Base-by-base conservation (phyloP, 805 yeast genomes). In the Millerago galiae region DNA sequence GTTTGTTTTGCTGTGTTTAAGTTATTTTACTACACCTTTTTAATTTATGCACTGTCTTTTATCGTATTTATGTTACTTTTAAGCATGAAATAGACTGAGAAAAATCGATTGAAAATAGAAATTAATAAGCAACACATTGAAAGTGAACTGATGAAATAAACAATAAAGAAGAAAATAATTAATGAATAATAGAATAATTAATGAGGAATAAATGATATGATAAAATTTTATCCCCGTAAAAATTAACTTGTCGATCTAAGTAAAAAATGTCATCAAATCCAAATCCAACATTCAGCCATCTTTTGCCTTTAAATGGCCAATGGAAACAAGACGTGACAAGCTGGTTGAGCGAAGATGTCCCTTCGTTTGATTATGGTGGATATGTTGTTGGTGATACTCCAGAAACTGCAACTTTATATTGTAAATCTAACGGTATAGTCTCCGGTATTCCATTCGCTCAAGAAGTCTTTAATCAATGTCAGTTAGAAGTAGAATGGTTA, bases 341-440 rank as follows among this genome's bases (percentile, higher is more conserved):
- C 35, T 90, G 87, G 81, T 67, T 90, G 12, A 68, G 75, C 5
- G 98, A 90, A 56, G 98, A 90, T 55, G 91, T 85, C 13, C 97
- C 98, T 2, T 79, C 95, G 0, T 91, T 91, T 54, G 98, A 90
- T 61, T 84, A 81, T 54, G 98, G 98, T 28, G 98, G 96, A 2
- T 87, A 67, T 55, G 98, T 91, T 2, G 98, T 91, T n/a, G 97
- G 98, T 11, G 72, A 74, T 41, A 81, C 72, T 35, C 51, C 52
- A 3, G 83, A 86, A 55, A 68, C 79, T 3, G 97, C 95, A 2
- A 78, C 86, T 2, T 67, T 90, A 34, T 83, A 75, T 64, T 84
- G 95, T 71, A 90, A 90, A 62, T 81, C 82, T 46, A 68, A 71
- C 33, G 96, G 97, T 21, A 70, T 87, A 5, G 65, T 91, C 5